Percentiles rank a stretch among this genome's conserved stretches.
phyloP scores from a whole-genome alignment of 768 basidiomycete species.

The Multifurca ochricompacta region DNA sequence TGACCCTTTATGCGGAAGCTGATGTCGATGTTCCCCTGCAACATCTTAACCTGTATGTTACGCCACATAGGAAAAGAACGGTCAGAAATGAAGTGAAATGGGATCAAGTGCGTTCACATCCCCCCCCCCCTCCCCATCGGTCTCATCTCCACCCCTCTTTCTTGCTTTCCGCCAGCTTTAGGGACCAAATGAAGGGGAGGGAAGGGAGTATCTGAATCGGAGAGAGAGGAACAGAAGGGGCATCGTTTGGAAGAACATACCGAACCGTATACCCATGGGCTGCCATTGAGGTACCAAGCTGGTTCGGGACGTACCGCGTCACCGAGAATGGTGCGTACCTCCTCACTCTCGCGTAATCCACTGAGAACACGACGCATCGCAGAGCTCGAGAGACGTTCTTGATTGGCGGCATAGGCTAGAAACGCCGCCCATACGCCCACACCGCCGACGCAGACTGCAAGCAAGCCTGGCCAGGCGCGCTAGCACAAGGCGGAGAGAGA shows the following conservation, averaged over 20 bases:
- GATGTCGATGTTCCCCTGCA: slow-evolving; percentile 71
- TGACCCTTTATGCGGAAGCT: slow-evolving; percentile 71
- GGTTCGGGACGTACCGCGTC: slow-evolving; percentile 58
- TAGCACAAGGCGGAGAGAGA: slow-evolving; percentile 6
- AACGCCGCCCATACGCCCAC: slow-evolving; percentile 61
- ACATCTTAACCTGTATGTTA: slow-evolving; percentile 50
- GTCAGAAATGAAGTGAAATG: no score
- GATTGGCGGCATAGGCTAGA: slow-evolving; percentile 62
- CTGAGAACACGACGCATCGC: slow-evolving; percentile 61
- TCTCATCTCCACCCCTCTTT: not conserved
- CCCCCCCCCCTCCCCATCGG: not conserved
- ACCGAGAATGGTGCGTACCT: slow-evolving; percentile 48
- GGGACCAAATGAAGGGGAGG: not conserved
- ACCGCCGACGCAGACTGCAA: slow-evolving; percentile 44
- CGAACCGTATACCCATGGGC: slow-evolving; percentile 61
- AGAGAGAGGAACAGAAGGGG: not conserved
- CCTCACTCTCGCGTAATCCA: slow-evolving; percentile 45
- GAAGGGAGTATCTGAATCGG: not conserved
- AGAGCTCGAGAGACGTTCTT: slow-evolving; percentile 70
- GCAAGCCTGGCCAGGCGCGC: slow-evolving; percentile 50
- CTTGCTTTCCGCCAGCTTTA: not conserved
- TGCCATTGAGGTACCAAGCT: slow-evolving; percentile 70
- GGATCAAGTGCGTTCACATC: no score
- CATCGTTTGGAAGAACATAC: slow-evolving; percentile 34
- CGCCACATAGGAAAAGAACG: not conserved